Percentiles rank a stretch among this genome's conserved stretches.
These are phyloP conservation scores for Phlebiopsis gigantea DNA, from an alignment of 768 basidiomycete genomes.

Conservation along the genomic window DNA sequence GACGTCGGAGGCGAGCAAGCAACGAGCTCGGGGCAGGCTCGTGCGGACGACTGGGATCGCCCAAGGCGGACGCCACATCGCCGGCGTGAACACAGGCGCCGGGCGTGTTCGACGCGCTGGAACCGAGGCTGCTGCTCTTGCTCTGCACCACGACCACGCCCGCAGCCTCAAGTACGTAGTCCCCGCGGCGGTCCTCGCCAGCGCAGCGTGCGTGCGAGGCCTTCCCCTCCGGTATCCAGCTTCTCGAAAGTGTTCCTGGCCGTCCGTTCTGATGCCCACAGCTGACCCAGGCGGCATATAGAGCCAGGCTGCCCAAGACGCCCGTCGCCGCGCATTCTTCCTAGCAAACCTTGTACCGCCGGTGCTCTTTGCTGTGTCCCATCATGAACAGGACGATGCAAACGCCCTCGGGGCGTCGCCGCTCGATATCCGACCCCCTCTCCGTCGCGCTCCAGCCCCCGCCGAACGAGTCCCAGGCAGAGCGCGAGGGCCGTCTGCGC, in stretches of 20 bases:
- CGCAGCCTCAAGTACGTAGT: background rate
- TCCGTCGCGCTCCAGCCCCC: slow-evolving; percentile 64
- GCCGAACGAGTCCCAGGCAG: slow-evolving; percentile 59
- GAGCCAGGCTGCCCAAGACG: slow-evolving; percentile 4
- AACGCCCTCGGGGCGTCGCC: slow-evolving; percentile 23
- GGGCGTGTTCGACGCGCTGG: background rate
- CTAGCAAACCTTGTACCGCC: slow-evolving; percentile 16
- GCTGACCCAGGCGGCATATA: slow-evolving; percentile 10
- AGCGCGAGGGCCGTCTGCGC: slow-evolving; percentile 59
- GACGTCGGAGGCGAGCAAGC: background rate
- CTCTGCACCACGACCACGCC: background rate
- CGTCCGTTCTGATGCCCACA: slow-evolving; percentile 13
- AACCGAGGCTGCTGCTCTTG: background rate
- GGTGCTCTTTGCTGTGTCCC: slow-evolving; percentile 9
- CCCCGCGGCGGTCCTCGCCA: background rate
- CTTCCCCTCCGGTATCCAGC: slow-evolving; percentile 13
- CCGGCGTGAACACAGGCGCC: background rate
- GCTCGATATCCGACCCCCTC: slow-evolving; percentile 60
- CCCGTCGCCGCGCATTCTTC: slow-evolving; percentile 6
- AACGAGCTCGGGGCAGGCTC: too few species aligned
- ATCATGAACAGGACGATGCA: slow-evolving; percentile 12
- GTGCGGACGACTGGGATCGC: background rate
- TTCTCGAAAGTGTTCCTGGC: slow-evolving; percentile 15
- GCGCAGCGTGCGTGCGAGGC: slow-evolving; percentile 5
- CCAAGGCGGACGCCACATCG: background rate